Base-by-base conservation (phyloP, 805 yeast genomes). In the Kluyveromyces dobzhanskii region DNA sequence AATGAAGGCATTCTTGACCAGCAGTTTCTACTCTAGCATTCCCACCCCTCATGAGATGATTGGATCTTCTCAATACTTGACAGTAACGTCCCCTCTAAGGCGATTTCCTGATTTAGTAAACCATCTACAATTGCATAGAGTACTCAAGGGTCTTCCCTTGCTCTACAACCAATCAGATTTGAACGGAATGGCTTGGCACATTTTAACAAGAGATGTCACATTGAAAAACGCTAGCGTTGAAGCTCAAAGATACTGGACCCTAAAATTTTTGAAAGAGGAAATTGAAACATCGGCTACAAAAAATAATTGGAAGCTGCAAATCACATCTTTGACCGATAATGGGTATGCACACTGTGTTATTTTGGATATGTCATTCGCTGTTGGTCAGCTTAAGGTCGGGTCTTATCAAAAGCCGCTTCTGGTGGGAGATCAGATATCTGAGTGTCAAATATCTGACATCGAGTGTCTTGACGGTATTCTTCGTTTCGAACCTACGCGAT, bases 11-110 rank as follows among this genome's bases (percentile, higher is more conserved):
- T 66, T 73, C 25, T 54, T 78, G 49, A 70, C 73, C 2, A 64
- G 76, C 14, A 80, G 90, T 3, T 65, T 64, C 27, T 67, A 73
- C 32, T 63, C 76, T 2, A 57, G 71, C 0, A 35, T 41, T 1
- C 73, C 83, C 0, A 45, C 49, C 0, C 53, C 50, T 1, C 96
- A 87, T 59, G 64, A 67, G 17, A 74, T 82, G 46, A 59, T 86
- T 19, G 94, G 88, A 3, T 59, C 84, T 7, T 56, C 61, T 0
- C 55, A 63, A 4, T 86, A 88, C 51, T 68, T 81, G 4, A 82
- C 85, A 14, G 80, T 84, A 7, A 88, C 97, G 0, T 87, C 97
- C 0, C 97, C 98, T 2, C 65, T 92, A 46, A 69, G 97, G 56
- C 67, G 97, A 46, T 82, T 74, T 47, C 78, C 82, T 5, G 97